Percentiles rank a stretch among this genome's conserved stretches.
These are phyloP conservation scores for Catunica adiposa DNA, from an alignment of 2,329 filamentous ascomycete species.

Conservation along the genomic window DNA sequence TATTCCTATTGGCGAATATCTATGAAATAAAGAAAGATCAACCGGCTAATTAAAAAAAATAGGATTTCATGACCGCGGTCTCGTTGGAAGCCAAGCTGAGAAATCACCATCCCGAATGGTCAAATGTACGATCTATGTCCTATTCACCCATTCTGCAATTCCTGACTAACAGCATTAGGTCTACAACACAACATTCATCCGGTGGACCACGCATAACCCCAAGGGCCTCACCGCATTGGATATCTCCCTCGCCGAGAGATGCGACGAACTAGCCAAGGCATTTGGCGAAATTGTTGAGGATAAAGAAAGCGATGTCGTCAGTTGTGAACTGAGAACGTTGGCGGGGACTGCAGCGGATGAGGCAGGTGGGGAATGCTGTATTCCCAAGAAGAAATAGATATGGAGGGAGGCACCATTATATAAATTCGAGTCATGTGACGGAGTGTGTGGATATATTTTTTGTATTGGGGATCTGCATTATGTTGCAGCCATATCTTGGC, in stretches of 20 bases:
- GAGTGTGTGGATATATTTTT: too few species aligned
- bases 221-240: constrained; percentile 49
- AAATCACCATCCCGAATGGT: constrained; percentile 64
- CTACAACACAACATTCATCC: constrained; percentile 53
- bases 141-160: not conserved
- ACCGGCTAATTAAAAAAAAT: not conserved
- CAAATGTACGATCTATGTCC: constrained; percentile 24
- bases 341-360: constrained; percentile 29
- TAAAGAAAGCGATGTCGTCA: not conserved
- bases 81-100: constrained; percentile 49
- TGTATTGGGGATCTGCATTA: too few species aligned
- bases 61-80: constrained; percentile 57
- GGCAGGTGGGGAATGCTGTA: constrained; percentile 36
- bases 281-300: constrained; percentile 31
- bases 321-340: constrained; percentile 25
- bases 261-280: constrained; percentile 40
- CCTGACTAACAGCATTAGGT: constrained; percentile 28
- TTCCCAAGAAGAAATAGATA: constrained; percentile 25
- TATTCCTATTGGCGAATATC: too few species aligned
- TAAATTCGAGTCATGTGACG: too few species aligned
- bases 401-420: not conserved
- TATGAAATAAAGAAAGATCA: too few species aligned
- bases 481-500: too few species aligned
- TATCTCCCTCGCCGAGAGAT: constrained; percentile 42
- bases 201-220: constrained; percentile 58